Percentiles rank a stretch among this genome's conserved stretches.
These are phyloP conservation scores for Sordaria brevicollis DNA, from an alignment of 495 filamentous ascomycete species.

Conservation along the genomic window DNA sequence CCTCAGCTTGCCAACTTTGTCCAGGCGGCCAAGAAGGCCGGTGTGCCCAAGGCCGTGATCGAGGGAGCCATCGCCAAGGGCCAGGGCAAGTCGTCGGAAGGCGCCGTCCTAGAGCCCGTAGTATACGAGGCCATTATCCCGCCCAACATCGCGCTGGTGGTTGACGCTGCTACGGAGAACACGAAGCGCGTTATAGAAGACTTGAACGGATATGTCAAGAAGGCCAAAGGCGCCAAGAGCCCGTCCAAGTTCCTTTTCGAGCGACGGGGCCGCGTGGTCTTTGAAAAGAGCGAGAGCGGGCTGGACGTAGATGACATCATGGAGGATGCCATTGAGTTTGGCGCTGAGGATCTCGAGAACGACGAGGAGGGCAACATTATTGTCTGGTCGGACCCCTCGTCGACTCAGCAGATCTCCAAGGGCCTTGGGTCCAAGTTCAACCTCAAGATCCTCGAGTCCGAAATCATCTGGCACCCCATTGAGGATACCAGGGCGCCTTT, in stretches of 20 bases:
- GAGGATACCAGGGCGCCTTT: constrained; percentile 60
- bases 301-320: constrained; percentile 62
- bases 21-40: constrained; percentile 72
- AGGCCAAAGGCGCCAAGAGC: constrained; percentile 53
- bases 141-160: constrained; percentile 63
- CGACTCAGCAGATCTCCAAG: constrained; percentile 55
- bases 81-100: constrained; percentile 65
- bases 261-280: constrained; percentile 59
- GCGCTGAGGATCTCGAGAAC: constrained; percentile 67
- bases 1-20: constrained; percentile 61
- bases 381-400: constrained; percentile 63
- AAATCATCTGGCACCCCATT: constrained; percentile 81
- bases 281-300: constrained; percentile 47
- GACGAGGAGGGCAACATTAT: constrained; percentile 61
- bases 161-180: constrained; percentile 69
- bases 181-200: constrained; percentile 63
- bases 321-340: constrained; percentile 77
- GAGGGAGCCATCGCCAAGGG: constrained; percentile 78
- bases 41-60: constrained; percentile 73
- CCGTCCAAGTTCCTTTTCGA: constrained; percentile 78
- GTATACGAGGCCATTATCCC: constrained; percentile 78
- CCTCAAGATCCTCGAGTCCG: constrained; percentile 55
- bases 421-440: constrained; percentile 45
- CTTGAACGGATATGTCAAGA: constrained; percentile 56
- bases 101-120: constrained; percentile 60